Percentiles rank a stretch among this genome's conserved stretches.
phyloP scores from a whole-genome alignment of 2,329 filamentous ascomycete genomes.

The Monilinia polystroma region DNA sequence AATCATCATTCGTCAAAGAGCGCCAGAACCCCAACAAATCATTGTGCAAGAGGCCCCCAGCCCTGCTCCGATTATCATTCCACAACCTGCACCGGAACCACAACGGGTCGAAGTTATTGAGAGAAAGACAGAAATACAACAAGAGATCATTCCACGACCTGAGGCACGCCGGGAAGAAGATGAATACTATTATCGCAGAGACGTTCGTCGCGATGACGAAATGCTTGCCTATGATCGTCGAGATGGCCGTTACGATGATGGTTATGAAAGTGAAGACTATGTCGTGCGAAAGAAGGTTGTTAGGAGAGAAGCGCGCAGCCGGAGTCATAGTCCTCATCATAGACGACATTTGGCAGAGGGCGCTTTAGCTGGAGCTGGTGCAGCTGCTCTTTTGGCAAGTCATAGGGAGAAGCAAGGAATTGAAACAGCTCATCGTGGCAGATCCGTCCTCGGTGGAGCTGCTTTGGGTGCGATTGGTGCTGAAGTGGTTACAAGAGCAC shows the following conservation, averaged over 20 bases:
- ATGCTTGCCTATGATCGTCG: conserved; percentile 44
- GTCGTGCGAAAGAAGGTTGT: conserved; percentile 43
- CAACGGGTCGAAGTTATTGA: conserved; percentile 33
- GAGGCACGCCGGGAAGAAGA: conserved; percentile 38
- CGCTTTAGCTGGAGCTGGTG: conserved; percentile 62
- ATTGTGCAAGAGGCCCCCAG: conserved; percentile 58
- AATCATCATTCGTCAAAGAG: conserved; percentile 56
- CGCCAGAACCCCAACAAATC: conserved; percentile 57
- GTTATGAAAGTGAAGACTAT: conserved; percentile 48
- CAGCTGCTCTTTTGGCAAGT: conserved; percentile 58
- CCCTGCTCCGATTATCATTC: conserved; percentile 51
- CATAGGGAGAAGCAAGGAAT: conserved; percentile 48
- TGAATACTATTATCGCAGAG: conserved; percentile 42
- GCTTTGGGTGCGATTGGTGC: conserved; percentile 63
- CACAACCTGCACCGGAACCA: conserved; percentile 30
- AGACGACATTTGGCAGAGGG: conserved; percentile 62
- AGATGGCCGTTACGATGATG: conserved; percentile 42
- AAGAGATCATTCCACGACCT: conserved; percentile 29
- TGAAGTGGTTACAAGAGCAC: conserved; percentile 58
- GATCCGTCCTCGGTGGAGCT: conserved; percentile 50
- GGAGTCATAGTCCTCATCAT: conserved; percentile 51
- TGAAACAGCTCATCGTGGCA: conserved; percentile 35
- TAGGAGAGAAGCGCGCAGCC: conserved; percentile 49
- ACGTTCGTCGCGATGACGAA: conserved; percentile 36
- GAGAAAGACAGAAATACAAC: conserved; percentile 32